Conservation (phyloP, 179 eudicot species). For the Beta lomatogona region DNA sequence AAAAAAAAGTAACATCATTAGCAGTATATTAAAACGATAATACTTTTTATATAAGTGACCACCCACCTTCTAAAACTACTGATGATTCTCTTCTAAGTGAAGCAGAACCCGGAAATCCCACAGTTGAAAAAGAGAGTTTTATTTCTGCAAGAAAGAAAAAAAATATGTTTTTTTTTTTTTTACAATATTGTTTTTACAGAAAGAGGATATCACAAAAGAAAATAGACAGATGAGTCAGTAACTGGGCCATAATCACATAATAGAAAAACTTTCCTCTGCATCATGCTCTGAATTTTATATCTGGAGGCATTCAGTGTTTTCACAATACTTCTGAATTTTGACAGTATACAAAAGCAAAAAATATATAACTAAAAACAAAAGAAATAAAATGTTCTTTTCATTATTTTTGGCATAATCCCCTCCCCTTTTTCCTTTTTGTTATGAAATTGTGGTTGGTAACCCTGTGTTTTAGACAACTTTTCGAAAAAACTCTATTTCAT, state of each 20-base stretch:
- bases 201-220: constrained; percentile 5
- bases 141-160: not conserved
- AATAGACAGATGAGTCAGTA: constrained; percentile 38
- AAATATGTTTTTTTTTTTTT: too few species aligned
- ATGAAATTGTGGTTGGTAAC: too few species aligned
- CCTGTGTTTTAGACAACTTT: too few species aligned
- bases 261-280: constrained; percentile 20
- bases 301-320: constrained; percentile 34
- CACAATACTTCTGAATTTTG: constrained; percentile 27
- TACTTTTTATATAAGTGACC: constrained; percentile 6
- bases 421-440: too few species aligned
- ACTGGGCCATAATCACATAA: constrained; percentile 34
- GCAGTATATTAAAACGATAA: not conserved
- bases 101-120: constrained; percentile 22
- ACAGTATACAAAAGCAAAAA: constrained; percentile 16
- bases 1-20: not conserved
- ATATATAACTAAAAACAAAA: not conserved
- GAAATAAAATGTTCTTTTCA: constrained; percentile 19
- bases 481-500: too few species aligned
- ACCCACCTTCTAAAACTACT: constrained; percentile 17
- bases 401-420: constrained; percentile 37
- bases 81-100: constrained; percentile 31
- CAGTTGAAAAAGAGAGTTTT: not conserved
- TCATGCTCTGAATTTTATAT: constrained; percentile 42
- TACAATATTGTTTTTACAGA: not conserved